Conservation (phyloP, 306 rosid species). For the Cucurbita maxima region DNA sequence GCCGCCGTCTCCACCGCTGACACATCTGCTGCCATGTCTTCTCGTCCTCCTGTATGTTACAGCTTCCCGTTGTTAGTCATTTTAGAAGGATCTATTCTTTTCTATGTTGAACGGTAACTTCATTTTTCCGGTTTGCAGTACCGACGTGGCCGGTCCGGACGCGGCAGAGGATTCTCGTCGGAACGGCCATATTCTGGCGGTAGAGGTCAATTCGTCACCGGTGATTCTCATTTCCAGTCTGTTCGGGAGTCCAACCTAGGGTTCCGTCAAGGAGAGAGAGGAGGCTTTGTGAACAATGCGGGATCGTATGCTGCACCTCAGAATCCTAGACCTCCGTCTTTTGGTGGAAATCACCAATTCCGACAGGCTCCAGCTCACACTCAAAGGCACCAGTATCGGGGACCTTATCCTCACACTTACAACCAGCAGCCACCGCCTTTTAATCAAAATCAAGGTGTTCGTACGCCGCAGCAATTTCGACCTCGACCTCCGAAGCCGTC, state of each 20-base stretch:
- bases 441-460: slow-evolving; percentile 10
- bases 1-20: slow-evolving; percentile 14
- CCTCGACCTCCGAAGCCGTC: slow-evolving; percentile 21
- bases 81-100: background rate
- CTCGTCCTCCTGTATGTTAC: slow-evolving; percentile 26
- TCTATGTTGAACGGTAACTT: background rate
- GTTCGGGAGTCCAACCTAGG: slow-evolving; percentile 43
- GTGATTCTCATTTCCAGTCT: slow-evolving; percentile 41
- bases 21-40: slow-evolving; percentile 27
- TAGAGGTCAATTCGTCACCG: slow-evolving; percentile 28
- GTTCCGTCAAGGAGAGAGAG: slow-evolving; percentile 20
- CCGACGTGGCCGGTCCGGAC: slow-evolving; percentile 32
- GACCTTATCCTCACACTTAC: slow-evolving; percentile 9
- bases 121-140: slow-evolving; percentile 21
- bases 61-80: background rate
- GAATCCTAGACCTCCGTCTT: slow-evolving; percentile 8
- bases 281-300: slow-evolving; percentile 23
- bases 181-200: slow-evolving; percentile 22
- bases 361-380: slow-evolving; percentile 11
- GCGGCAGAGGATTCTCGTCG: slow-evolving; percentile 32
- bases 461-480: slow-evolving; percentile 10
- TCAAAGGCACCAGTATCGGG: slow-evolving; percentile 12
- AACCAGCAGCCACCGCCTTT: slow-evolving; percentile 11
- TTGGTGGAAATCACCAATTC: slow-evolving; percentile 5
- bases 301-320: background rate